Evolutionary conservation across 2,329 filamentous ascomycete genomes (phyloP).

Genomic region (Epichloe typhina): DNA sequence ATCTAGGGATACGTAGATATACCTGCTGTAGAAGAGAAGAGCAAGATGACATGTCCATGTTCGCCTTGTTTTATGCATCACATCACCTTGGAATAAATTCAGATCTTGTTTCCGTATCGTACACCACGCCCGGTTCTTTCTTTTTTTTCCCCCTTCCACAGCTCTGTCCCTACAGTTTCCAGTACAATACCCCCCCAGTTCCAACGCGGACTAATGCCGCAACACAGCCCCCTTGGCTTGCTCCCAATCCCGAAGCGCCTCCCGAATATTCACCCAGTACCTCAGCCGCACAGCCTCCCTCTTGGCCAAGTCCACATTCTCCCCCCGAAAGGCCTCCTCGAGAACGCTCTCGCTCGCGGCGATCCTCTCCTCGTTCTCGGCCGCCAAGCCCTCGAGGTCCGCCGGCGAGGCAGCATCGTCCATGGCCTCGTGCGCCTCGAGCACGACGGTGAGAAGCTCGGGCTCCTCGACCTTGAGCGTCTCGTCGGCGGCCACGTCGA

Average conservation of each 20-base stretch:
- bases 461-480: constrained; percentile 52
- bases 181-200: no score
- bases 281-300: constrained; percentile 62
- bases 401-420: constrained; percentile 57
- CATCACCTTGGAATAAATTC: no score
- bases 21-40: no score
- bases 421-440: constrained; percentile 67
- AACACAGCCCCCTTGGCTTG: constrained; percentile 50
- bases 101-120: no score
- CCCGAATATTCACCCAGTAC: constrained; percentile 83
- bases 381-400: constrained; percentile 45
- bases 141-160: no score
- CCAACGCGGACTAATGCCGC: constrained; percentile 26
- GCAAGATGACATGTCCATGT: no score
- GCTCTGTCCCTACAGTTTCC: no score
- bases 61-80: no score
- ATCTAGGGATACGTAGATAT: no score
- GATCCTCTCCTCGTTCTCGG: constrained; percentile 57
- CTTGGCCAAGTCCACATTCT: constrained; percentile 54
- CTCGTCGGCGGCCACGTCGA: constrained; percentile 73
- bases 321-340: constrained; percentile 49
- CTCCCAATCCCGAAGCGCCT: constrained; percentile 76
- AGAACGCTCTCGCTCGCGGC: constrained; percentile 47
- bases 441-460: constrained; percentile 61
- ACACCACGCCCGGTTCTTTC: no score